Conservation (phyloP, 176 grass and related monocot species). For the Carex pumila region DNA sequence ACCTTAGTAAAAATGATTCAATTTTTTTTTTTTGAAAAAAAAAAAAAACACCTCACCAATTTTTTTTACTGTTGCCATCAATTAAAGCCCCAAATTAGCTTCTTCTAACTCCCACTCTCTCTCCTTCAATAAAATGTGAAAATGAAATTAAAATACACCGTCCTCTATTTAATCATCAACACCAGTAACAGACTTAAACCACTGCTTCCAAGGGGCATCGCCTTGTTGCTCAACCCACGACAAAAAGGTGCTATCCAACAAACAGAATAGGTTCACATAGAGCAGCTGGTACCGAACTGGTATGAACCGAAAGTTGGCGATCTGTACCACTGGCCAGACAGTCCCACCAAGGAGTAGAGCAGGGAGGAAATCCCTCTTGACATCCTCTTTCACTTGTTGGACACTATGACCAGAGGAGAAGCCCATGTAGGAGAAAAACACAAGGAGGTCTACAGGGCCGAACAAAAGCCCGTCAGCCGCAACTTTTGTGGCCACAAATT, state of each 20-base stretch:
- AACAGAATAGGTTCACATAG: slow-evolving; percentile 88
- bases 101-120: not conserved
- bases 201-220: slow-evolving; percentile 76
- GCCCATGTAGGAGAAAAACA: slow-evolving; percentile 91
- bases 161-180: slow-evolving; percentile 47
- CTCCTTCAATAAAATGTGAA: not conserved
- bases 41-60: not conserved
- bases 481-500: slow-evolving; percentile 81
- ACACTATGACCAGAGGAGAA: slow-evolving; percentile 49
- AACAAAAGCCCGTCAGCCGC: slow-evolving; percentile 61
- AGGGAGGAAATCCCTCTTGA: slow-evolving; percentile 86
- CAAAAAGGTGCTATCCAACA: slow-evolving; percentile 76
- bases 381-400: slow-evolving; percentile 78
- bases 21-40: not conserved
- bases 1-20: not conserved
- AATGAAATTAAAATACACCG: slow-evolving; percentile 27
- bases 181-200: slow-evolving; percentile 50
- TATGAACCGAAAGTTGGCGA: slow-evolving; percentile 78
- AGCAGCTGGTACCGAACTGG: slow-evolving; percentile 79
- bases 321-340: slow-evolving; percentile 76
- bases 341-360: slow-evolving; percentile 52
- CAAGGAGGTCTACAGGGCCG: slow-evolving; percentile 58
- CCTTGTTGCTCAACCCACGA: slow-evolving; percentile 97
- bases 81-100: not conserved
- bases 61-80: not conserved